A percentile compares a stretch with the other conserved stretches of the same genome.
Conservation (phyloP, 2,329 filamentous ascomycete species). For the Scolecobasidium constrictum region DNA sequence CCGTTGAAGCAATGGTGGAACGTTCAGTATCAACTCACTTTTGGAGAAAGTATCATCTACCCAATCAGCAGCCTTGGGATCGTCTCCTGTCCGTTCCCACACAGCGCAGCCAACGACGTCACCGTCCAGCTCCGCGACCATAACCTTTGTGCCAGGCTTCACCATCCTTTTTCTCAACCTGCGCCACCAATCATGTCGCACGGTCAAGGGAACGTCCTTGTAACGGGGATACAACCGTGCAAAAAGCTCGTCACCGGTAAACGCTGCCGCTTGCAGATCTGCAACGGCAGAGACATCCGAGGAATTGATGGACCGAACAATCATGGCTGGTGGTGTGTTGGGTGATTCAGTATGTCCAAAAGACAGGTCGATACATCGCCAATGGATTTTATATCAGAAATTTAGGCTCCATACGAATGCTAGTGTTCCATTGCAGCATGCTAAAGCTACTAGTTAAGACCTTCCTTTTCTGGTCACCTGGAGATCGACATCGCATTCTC, state of each 20-base stretch:
- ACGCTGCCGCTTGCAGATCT: not conserved
- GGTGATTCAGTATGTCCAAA: too few species aligned
- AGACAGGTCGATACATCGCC: too few species aligned
- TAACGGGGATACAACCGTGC: not conserved
- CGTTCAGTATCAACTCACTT: too few species aligned
- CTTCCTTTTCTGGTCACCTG: too few species aligned
- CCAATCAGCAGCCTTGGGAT: not conserved
- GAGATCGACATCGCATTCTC: too few species aligned
- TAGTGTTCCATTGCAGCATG: too few species aligned
- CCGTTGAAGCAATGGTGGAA: too few species aligned
- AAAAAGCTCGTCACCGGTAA: not conserved
- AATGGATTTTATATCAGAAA: too few species aligned
- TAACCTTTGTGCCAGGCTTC: not conserved
- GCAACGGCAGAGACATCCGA: not conserved
- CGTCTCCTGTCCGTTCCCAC: not conserved
- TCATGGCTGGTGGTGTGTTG: too few species aligned
- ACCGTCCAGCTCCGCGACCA: not conserved
- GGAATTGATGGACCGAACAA: too few species aligned
- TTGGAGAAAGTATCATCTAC: not conserved
- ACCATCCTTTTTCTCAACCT: not conserved
- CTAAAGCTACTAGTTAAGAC: too few species aligned
- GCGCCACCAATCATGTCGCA: not conserved
- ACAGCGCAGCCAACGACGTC: not conserved
- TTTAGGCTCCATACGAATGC: too few species aligned
- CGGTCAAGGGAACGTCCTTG: not conserved